phyloP scores from a whole-genome alignment of 805 yeast species.

The Candida parachauliodes region DNA sequence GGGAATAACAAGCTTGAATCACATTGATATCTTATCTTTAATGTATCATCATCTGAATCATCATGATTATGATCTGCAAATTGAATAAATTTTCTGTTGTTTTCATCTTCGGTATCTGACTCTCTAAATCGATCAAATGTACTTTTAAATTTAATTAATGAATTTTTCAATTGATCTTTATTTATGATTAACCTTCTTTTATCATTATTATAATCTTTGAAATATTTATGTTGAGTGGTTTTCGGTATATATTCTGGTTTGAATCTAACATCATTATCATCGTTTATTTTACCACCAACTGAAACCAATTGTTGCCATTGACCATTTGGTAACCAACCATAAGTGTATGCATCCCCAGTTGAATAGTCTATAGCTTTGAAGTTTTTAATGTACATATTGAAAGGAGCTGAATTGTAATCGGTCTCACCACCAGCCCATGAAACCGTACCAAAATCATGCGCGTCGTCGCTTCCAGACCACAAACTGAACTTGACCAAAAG shows the following conservation, averaged over 20 bases:
- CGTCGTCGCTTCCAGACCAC: constrained; percentile 42
- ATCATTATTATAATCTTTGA: background rate
- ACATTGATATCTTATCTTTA: no score
- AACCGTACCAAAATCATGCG: constrained; percentile 32
- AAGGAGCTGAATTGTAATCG: constrained; percentile 28
- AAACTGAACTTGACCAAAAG: constrained; percentile 33
- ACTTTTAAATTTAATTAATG: background rate
- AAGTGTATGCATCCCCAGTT: constrained; percentile 24
- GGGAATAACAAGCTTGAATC: no score
- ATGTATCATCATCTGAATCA: no score
- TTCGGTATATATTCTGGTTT: background rate
- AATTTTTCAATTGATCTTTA: background rate
- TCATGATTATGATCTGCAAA: background rate
- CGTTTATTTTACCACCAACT: constrained; percentile 11
- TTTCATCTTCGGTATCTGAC: background rate
- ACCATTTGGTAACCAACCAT: constrained; percentile 20
- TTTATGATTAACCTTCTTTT: background rate
- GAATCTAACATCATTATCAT: background rate
- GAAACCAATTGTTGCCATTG: constrained; percentile 15
- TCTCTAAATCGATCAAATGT: background rate
- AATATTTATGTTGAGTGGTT: background rate
- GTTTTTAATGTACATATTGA: constrained; percentile 25
- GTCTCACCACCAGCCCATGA: constrained; percentile 40
- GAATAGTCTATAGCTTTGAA: constrained; percentile 25
- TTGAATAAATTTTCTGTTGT: background rate